Percentiles rank a stretch among this genome's conserved stretches.
Conservation (phyloP, 2,329 filamentous ascomycete species). For the Elsinoe perseae region DNA sequence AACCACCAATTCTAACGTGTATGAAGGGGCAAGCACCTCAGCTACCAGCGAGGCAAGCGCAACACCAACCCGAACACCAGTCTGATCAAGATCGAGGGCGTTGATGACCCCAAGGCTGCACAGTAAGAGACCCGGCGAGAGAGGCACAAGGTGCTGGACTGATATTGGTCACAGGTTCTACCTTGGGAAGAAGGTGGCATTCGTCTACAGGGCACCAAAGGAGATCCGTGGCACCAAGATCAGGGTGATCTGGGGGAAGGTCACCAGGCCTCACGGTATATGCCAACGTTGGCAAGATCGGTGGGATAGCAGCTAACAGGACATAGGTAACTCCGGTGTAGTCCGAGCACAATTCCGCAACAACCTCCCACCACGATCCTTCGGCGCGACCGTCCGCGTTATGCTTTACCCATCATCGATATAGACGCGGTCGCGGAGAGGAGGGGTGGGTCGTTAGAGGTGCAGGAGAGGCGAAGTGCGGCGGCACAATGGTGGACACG, state of each 20-base stretch:
- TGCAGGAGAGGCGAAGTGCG: neutral
- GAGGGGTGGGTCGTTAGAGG: neutral
- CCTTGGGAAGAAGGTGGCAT: conserved; percentile 96
- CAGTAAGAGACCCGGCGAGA: conserved; percentile 47
- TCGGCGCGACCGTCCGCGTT: conserved; percentile 55
- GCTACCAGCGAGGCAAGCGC: conserved; percentile 93
- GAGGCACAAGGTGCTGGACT: neutral
- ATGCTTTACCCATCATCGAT: conserved; percentile 37
- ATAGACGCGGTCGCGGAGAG: conserved; percentile 22
- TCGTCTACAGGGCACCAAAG: conserved; percentile 92
- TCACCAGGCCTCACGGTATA: conserved; percentile 88
- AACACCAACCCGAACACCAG: conserved; percentile 72
- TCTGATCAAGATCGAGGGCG: conserved; percentile 98
- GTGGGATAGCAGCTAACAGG: conserved; percentile 3
- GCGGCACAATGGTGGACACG: neutral
- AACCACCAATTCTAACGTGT: conserved; percentile 18
- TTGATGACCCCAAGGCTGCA: conserved; percentile 81
- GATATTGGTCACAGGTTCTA: conserved; percentile 59
- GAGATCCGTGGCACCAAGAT: conserved; percentile 98
- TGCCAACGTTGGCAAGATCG: neutral
- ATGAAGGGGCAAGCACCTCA: conserved; percentile 87
- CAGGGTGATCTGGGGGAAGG: conserved; percentile 97
- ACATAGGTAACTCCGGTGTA: conserved; percentile 85
- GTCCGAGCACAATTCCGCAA: conserved; percentile 95
- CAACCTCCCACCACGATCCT: conserved; percentile 93